phyloP scores from a whole-genome alignment of 2,329 filamentous ascomycete genomes.

The Diaporthe citri region DNA sequence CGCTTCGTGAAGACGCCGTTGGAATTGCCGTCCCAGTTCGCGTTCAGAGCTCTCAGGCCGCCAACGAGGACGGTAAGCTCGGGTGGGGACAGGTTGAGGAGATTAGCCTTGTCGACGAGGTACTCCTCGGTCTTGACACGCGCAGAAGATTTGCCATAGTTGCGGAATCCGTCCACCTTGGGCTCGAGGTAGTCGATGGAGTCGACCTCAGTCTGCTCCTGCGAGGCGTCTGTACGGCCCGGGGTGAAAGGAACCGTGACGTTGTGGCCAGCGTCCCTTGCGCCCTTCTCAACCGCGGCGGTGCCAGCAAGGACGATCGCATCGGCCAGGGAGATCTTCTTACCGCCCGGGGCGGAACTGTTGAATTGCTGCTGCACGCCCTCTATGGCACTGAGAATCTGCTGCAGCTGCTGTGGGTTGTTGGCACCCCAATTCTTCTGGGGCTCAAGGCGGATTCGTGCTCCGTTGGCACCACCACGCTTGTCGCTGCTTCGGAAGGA shows the following conservation, averaged over 20 bases:
- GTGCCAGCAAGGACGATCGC: slow-evolving; percentile 81
- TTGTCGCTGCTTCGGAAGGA: slow-evolving; percentile 83
- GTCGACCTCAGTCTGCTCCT: slow-evolving; percentile 77
- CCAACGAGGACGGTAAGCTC: slow-evolving; percentile 80
- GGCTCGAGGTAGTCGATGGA: slow-evolving; percentile 78
- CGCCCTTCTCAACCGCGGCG: slow-evolving; percentile 80
- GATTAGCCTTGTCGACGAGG: slow-evolving; percentile 78
- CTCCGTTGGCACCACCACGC: slow-evolving; percentile 85
- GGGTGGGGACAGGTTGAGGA: slow-evolving; percentile 77
- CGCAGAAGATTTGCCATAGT: slow-evolving; percentile 74
- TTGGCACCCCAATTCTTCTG: slow-evolving; percentile 81
- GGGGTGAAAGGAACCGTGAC: slow-evolving; percentile 78
- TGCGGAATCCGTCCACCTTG: slow-evolving; percentile 81
- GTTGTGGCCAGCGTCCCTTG: slow-evolving; percentile 59
- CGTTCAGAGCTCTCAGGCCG: slow-evolving; percentile 76
- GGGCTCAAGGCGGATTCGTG: slow-evolving; percentile 79
- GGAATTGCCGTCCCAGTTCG: slow-evolving; percentile 78
- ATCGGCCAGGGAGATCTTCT: slow-evolving; percentile 84
- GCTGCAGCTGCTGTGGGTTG: slow-evolving; percentile 74
- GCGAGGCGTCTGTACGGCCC: slow-evolving; percentile 78
- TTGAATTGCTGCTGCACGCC: slow-evolving; percentile 77
- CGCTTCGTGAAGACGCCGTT: slow-evolving; percentile 77
- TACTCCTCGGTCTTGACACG: slow-evolving; percentile 76
- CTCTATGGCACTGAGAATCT: slow-evolving; percentile 74
- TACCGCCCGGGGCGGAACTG: slow-evolving; percentile 65